Base-by-base conservation (phyloP, 2,329 filamentous ascomycete species). In the Talaromyces sp. region DNA sequence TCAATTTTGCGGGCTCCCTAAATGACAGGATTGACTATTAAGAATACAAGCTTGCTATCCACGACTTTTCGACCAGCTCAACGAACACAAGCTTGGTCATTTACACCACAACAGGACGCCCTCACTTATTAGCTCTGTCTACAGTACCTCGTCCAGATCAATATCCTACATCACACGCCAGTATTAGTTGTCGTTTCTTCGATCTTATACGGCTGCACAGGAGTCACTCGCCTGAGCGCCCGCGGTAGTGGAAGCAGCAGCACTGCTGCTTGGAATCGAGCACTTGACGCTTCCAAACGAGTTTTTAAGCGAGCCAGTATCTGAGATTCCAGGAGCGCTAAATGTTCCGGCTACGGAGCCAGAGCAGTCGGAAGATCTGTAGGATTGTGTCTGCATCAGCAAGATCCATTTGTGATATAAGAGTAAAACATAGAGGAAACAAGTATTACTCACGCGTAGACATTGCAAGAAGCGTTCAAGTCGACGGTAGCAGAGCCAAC, bases 401-500 rank as follows among this genome's bases (percentile, higher is more conserved):
- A 23, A 47, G 18, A 47, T 47, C 6, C 10, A 16, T 31, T 5
- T 31, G 7, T 16, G 5, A 51, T 10, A 28, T 6, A 28, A 10
- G n/a, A 23, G 47, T 28, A 5, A 0, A 51, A 12, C n/a, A 31
- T 18, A 31, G 16, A n/a, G 18, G 28, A 33, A 12, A 28, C 5
- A 23, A 5, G 23, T 23, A 23, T 23, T 44, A 51, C 61, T 59
- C 18, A 62, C 61, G 52, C 61, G 44, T 62, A 62, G 30, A 62
- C 53, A 27, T 59, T 51, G 52, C 61, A 62, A 7, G 18, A 59
- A 18, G 57, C 61, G 54, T 62, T 62, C 14, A 56, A 18, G n/a
- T 62, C 61, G 30, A 62, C 61, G n/a, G 61, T 62, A 23, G 57
- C 61, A 28, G 61, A 62, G 1, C 61, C 61, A 7, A 62, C 61